These are phyloP conservation scores for Casuarina equisetifolia DNA, from an alignment of 306 rosid genomes.

Conservation along the genomic window DNA sequence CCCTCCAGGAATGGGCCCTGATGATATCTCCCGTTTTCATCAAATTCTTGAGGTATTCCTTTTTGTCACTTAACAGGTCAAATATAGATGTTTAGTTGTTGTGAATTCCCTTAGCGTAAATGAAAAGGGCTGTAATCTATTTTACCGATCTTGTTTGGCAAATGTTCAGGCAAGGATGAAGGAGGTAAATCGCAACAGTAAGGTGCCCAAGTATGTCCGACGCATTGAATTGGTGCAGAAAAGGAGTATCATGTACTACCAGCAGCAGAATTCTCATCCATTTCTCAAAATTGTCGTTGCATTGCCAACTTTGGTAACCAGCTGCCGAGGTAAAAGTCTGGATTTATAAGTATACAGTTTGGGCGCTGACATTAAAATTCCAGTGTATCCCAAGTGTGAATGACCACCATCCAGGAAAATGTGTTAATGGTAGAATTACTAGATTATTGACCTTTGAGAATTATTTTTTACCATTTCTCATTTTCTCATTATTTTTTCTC, in stretches of 20 bases:
- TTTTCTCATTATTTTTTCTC: not conserved
- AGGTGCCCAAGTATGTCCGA: constrained; percentile 60
- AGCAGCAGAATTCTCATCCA: constrained; percentile 66
- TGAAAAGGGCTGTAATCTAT: constrained; percentile 5
- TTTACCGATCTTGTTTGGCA: constrained; percentile 16
- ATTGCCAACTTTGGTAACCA: constrained; percentile 92
- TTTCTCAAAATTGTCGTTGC: constrained; percentile 94
- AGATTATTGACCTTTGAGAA: not conserved
- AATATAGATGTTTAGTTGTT: constrained; percentile 5
- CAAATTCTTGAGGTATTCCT: constrained; percentile 72
- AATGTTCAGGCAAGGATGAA: constrained; percentile 74
- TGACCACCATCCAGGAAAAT: constrained; percentile 1
- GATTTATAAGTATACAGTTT: not conserved
- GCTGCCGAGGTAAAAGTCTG: constrained; percentile 80
- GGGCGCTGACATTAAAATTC: not conserved
- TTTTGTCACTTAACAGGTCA: constrained; percentile 16
- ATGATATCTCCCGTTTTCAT: constrained; percentile 75
- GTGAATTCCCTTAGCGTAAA: not conserved
- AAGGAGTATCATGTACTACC: constrained; percentile 90
- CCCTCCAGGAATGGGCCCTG: constrained; percentile 94
- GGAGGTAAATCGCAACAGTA: constrained; percentile 80
- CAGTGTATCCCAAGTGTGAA: not conserved
- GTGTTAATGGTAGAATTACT: not conserved
- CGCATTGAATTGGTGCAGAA: constrained; percentile 81
- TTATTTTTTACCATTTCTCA: not conserved